A percentile compares a stretch with the other conserved stretches of the same genome.
phyloP scores from a whole-genome alignment of 495 filamentous ascomycete species.

The Staphylotrichum tortipilum region DNA sequence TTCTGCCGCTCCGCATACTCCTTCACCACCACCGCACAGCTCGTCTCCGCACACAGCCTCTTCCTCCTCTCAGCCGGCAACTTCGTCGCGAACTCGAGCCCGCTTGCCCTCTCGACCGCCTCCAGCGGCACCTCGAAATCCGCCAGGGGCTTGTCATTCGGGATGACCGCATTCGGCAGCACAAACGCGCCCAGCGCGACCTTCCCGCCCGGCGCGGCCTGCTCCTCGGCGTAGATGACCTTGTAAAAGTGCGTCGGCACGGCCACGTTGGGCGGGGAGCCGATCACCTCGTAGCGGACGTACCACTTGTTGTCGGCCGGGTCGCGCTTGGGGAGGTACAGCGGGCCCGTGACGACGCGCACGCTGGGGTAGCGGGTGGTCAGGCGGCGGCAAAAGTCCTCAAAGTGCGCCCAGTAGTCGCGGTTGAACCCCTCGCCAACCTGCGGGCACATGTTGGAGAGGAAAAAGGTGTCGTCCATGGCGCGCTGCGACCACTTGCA shows the following conservation, averaged over 20 bases:
- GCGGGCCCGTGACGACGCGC: conserved; percentile 82
- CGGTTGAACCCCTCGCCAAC: conserved; percentile 96
- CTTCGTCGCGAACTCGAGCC: conserved; percentile 79
- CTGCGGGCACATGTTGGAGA: conserved; percentile 96
- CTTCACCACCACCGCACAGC: conserved; percentile 68
- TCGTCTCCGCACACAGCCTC: conserved; percentile 76
- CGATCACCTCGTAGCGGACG: conserved; percentile 94
- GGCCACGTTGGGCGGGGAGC: conserved; percentile 83
- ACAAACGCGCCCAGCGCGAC: conserved; percentile 93
- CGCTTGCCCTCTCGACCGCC: conserved; percentile 82
- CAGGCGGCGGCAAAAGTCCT: conserved; percentile 86
- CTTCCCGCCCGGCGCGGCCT: conserved; percentile 38
- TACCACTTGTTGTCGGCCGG: conserved; percentile 82
- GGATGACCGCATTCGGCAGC: conserved; percentile 83
- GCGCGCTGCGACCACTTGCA: conserved; percentile 90
- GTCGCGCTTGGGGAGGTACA: conserved; percentile 80
- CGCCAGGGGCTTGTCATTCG: conserved; percentile 70
- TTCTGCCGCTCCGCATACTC: conserved; percentile 64
- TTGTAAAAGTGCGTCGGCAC: conserved; percentile 99
- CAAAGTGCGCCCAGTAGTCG: conserved; percentile 98
- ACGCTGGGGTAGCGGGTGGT: conserved; percentile 75
- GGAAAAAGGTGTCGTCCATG: conserved; percentile 86
- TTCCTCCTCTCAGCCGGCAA: conserved; percentile 63
- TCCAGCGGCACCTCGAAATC: conserved; percentile 95
- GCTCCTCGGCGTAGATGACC: conserved; percentile 88